Evolutionary conservation across 306 rosid genomes (phyloP).

Genomic region (Arachis stenosperma): DNA sequence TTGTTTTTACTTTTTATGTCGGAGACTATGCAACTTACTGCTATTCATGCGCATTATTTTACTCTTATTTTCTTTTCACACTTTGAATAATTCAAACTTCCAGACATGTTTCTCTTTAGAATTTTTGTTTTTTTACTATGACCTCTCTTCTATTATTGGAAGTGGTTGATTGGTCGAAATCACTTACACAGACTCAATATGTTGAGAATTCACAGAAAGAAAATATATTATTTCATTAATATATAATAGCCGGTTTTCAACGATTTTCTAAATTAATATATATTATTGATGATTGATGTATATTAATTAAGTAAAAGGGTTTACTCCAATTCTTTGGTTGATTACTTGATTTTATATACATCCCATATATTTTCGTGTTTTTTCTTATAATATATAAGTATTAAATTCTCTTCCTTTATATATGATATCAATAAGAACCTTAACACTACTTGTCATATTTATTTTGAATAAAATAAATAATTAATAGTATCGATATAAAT

Average conservation of each 20-base stretch:
- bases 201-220: background rate
- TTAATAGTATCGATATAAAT: no score
- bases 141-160: constrained; percentile 23
- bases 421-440: no score
- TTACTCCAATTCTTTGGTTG: no score
- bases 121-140: constrained; percentile 6
- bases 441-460: no score
- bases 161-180: constrained; percentile 39
- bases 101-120: background rate
- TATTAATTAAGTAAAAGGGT: no score
- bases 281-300: no score
- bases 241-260: background rate
- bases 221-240: background rate
- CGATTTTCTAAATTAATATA: constrained; percentile 9
- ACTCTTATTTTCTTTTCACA: background rate
- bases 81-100: background rate
- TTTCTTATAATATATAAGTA: no score
- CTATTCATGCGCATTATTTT: background rate
- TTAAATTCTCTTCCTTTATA: no score
- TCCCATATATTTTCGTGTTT: no score
- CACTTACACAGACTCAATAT: background rate
- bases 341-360: no score
- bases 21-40: background rate
- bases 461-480: no score
- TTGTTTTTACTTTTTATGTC: background rate